Percentiles rank a stretch among this genome's conserved stretches.
Conservation (phyloP, 2,329 filamentous ascomycete genomes). For the Lachnellula willkommii region DNA sequence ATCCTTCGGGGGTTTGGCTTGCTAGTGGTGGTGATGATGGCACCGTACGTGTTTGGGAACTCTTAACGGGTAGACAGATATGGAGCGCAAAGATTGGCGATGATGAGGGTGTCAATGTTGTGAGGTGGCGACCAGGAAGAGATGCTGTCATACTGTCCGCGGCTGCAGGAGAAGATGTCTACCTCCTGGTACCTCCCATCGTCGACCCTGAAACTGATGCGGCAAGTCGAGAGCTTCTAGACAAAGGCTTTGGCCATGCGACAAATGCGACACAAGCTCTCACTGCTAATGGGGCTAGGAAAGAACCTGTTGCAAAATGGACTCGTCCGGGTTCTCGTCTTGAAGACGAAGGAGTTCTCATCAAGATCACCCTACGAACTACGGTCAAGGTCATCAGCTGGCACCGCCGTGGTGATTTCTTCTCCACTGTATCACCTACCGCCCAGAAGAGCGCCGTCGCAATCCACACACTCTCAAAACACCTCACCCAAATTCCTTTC, state of each 20-base stretch:
- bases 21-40: slow-evolving; percentile 94
- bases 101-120: slow-evolving; percentile 74
- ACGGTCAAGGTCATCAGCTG: slow-evolving; percentile 84
- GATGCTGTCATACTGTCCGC: slow-evolving; percentile 79
- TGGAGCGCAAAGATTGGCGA: slow-evolving; percentile 78
- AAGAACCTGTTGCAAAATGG: slow-evolving; percentile 78
- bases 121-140: slow-evolving; percentile 82
- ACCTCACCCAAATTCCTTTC: slow-evolving; percentile 93
- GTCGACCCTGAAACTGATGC: slow-evolving; percentile 69
- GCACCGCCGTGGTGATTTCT: slow-evolving; percentile 92
- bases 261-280: slow-evolving; percentile 54
- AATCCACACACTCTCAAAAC: slow-evolving; percentile 92
- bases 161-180: slow-evolving; percentile 78
- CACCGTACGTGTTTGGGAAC: slow-evolving; percentile 83
- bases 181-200: slow-evolving; percentile 72
- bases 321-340: slow-evolving; percentile 68
- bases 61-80: slow-evolving; percentile 78
- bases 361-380: slow-evolving; percentile 74
- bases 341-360: slow-evolving; percentile 70
- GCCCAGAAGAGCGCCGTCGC: slow-evolving; percentile 76
- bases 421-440: slow-evolving; percentile 81
- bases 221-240: slow-evolving; percentile 68
- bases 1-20: slow-evolving; percentile 78
- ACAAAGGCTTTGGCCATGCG: slow-evolving; percentile 93
- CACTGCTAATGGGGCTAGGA: slow-evolving; percentile 53